Evolutionary conservation across 257 asterid species (phyloP), one percentile per base, ranked within the genome.

Genomic region (Vinca minor): DNA sequence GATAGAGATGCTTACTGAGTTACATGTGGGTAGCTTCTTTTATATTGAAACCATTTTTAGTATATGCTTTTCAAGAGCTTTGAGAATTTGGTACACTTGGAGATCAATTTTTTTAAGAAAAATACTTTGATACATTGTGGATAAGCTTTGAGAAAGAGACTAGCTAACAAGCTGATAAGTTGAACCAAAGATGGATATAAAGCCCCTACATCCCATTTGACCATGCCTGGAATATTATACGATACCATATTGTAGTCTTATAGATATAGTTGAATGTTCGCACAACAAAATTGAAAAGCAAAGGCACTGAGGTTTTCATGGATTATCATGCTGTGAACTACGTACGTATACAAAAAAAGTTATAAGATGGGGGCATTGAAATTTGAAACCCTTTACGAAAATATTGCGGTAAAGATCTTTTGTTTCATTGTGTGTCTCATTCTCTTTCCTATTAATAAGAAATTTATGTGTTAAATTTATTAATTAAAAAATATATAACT

Each of bases 201-300:
- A n/a, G n/a, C n/a, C n/a, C 17, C 25, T 25, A 23, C 15, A 18
- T 41, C 18, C 17, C 4, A 53, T 23, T 53, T 7, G 38, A 53
- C 59, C 36, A 53, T 28, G 21, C 59, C 26, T 28, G 9, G 20
- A 53, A 21, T 52, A 28, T n/a, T n/a, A n/a, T n/a, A n/a, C n/a
- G n/a, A n/a, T n/a, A n/a, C n/a, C n/a, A n/a, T n/a, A n/a, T n/a
- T n/a, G n/a, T n/a, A n/a, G n/a, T n/a, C n/a, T n/a, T 28, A 25
- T n/a, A n/a, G 11, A 13, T 38, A 25, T 53, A 9, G 57, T 50
- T 53, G 14, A 34, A 53, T 53, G 59, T 26, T 28, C 12, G 36
- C 59, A 53, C 12, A 53, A 53, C 4, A 18, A 26, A 53, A 28
- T 53, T 28, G 59, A 53, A 53, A 53, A 53, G 59, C 21, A 53